Percentiles rank a stretch among this genome's conserved stretches.
These are phyloP conservation scores for Dalbergia oliveri DNA, from an alignment of 306 rosid species.

Conservation along the genomic window DNA sequence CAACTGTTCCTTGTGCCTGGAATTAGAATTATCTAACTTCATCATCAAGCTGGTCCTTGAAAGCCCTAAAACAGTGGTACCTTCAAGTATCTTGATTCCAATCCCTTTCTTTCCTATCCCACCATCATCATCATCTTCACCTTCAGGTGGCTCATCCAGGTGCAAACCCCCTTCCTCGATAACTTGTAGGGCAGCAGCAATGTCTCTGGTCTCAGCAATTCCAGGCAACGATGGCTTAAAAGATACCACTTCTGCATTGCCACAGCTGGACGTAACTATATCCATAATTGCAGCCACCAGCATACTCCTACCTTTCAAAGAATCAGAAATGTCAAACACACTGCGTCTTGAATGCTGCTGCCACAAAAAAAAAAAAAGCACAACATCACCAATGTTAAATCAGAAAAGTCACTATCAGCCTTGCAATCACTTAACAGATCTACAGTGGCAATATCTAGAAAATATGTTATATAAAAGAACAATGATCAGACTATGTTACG, in stretches of 20 bases:
- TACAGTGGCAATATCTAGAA: constrained; percentile 21
- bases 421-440: constrained; percentile 34
- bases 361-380: constrained; percentile 50
- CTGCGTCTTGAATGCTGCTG: constrained; percentile 84
- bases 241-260: constrained; percentile 60
- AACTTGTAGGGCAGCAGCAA: constrained; percentile 89
- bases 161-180: constrained; percentile 89
- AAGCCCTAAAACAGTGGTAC: constrained; percentile 79
- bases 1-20: constrained; percentile 46
- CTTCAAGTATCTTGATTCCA: constrained; percentile 90
- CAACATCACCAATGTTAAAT: constrained; percentile 49
- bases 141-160: constrained; percentile 72
- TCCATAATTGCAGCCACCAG: constrained; percentile 99
- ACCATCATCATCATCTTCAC: constrained; percentile 66
- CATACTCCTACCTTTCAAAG: constrained; percentile 97
- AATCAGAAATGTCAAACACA: constrained; percentile 79
- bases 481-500: constrained; percentile 20
- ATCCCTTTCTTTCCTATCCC: constrained; percentile 76
- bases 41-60: constrained; percentile 59
- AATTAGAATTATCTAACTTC: constrained; percentile 58
- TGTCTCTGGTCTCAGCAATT: constrained; percentile 84
- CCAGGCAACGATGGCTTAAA: constrained; percentile 81
- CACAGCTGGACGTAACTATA: constrained; percentile 88
- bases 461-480: background rate
- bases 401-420: constrained; percentile 42